These are phyloP conservation scores for Dianthus caryophyllus DNA, from an alignment of 148 eudicot genomes.

Conservation along the genomic window DNA sequence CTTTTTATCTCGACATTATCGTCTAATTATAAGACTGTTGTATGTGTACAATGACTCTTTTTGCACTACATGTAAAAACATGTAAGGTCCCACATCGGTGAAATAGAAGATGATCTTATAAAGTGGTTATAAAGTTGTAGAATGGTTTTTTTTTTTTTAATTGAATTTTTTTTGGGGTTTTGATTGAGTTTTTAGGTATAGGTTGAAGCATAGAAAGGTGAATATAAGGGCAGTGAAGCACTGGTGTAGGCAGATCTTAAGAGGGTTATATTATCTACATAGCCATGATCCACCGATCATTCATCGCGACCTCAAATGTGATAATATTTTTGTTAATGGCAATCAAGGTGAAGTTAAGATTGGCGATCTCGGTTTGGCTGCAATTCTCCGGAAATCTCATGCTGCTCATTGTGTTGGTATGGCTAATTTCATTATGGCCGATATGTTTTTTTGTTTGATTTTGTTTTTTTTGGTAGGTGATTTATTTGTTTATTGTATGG, in stretches of 20 bases:
- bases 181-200: conserved; percentile 49
- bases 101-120: no score
- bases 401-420: conserved; percentile 93
- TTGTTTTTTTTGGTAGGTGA: background rate
- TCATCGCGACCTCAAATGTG: conserved; percentile 91
- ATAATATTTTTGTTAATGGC: conserved; percentile 83
- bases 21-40: no score
- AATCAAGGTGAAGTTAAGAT: conserved; percentile 89
- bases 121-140: no score
- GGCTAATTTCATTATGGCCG: conserved; percentile 7
- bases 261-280: conserved; percentile 74
- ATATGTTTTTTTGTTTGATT: background rate
- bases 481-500: background rate
- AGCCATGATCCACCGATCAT: conserved; percentile 86
- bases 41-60: no score
- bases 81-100: no score
- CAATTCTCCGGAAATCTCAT: conserved; percentile 69
- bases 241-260: conserved; percentile 85
- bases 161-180: background rate
- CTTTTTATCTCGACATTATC: no score
- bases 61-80: no score
- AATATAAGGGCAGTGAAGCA: conserved; percentile 77
- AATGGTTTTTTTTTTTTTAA: no score
- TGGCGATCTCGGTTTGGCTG: conserved; percentile 88
- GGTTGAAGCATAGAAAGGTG: conserved; percentile 70